These are phyloP conservation scores for Chrysanthemum makinoi DNA, from an alignment of 129 eudicot genomes.

Conservation along the genomic window DNA sequence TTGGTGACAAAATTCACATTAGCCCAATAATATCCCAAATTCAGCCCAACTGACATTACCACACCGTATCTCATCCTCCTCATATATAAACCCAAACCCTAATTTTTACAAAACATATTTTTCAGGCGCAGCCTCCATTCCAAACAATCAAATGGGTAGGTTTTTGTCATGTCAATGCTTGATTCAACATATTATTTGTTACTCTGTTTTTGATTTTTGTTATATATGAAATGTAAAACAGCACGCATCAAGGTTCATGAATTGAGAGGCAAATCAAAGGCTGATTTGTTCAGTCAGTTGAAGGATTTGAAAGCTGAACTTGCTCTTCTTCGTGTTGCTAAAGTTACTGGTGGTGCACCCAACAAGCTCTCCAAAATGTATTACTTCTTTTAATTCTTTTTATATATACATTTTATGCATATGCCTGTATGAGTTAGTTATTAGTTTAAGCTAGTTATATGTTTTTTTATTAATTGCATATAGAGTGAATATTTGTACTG, in stretches of 20 bases:
- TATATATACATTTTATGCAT: no score
- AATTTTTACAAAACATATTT: constrained; percentile 9
- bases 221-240: constrained; percentile 11
- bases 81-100: constrained; percentile 21
- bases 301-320: constrained; percentile 74
- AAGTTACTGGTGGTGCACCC: constrained; percentile 80
- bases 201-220: background rate
- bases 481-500: no score
- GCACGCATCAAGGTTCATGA: constrained; percentile 82
- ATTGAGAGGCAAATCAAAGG: constrained; percentile 55
- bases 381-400: no score
- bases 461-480: no score
- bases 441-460: no score
- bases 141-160: constrained; percentile 26
- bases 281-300: constrained; percentile 54
- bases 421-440: no score
- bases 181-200: no score
- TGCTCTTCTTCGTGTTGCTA: constrained; percentile 8
- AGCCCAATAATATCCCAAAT: no score
- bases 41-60: constrained; percentile 10
- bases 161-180: background rate
- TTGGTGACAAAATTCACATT: no score
- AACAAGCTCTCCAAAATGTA: constrained; percentile 82
- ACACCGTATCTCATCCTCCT: background rate
- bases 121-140: constrained; percentile 27